Percentiles rank a stretch among this genome's conserved stretches.
phyloP scores from a whole-genome alignment of 2,329 filamentous ascomycete genomes.

The Neoascochyta sp. region DNA sequence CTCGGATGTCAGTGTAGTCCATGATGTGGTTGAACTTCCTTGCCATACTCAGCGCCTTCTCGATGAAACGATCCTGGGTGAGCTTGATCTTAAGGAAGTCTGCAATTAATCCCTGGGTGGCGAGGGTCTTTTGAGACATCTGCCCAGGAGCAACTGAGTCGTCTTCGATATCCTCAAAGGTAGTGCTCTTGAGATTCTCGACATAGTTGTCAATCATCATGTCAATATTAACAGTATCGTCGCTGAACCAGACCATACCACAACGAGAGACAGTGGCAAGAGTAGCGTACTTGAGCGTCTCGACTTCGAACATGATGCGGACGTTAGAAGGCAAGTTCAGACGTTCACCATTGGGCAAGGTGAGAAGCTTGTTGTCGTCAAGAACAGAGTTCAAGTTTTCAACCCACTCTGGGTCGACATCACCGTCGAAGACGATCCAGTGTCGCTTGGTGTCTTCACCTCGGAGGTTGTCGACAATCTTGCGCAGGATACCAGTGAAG shows the following conservation, averaged over 20 bases:
- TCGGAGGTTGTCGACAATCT: constrained; percentile 97
- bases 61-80: constrained; percentile 74
- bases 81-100: constrained; percentile 74
- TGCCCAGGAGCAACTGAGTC: constrained; percentile 65
- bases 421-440: constrained; percentile 99
- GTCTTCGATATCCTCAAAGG: constrained; percentile 94
- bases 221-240: constrained; percentile 86
- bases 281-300: constrained; percentile 94
- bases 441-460: constrained; percentile 95
- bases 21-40: constrained; percentile 89
- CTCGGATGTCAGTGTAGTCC: constrained; percentile 91
- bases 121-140: constrained; percentile 62
- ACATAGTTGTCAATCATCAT: constrained; percentile 96
- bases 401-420: constrained; percentile 99
- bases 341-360: constrained; percentile 94
- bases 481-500: constrained; percentile 94
- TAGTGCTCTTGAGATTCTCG: constrained; percentile 71
- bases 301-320: constrained; percentile 99
- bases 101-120: constrained; percentile 74
- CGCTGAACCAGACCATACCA: constrained; percentile 99
- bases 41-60: constrained; percentile 72
- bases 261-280: constrained; percentile 98
- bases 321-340: constrained; percentile 92
- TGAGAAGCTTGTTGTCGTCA: constrained; percentile 97
- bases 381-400: constrained; percentile 99